These are phyloP conservation scores for Cladophialophora exuberans DNA, from an alignment of 2,329 filamentous ascomycete genomes.

Conservation along the genomic window DNA sequence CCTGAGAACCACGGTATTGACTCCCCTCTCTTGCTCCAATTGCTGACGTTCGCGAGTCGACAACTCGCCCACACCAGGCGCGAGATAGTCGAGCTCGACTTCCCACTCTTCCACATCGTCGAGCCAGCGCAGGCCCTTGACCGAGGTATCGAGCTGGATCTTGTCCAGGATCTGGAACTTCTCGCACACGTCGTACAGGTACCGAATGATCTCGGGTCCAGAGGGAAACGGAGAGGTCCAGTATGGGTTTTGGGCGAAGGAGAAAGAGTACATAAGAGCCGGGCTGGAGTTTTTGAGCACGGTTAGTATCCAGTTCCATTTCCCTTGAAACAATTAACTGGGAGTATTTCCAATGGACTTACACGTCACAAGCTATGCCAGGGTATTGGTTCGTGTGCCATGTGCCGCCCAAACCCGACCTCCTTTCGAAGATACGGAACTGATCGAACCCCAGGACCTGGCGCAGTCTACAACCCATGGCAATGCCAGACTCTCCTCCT, in stretches of 20 bases:
- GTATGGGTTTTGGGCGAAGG: conserved; percentile 56
- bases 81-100: conserved; percentile 54
- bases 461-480: conserved; percentile 62
- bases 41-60: conserved; percentile 51
- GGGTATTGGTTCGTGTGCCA: conserved; percentile 68
- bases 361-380: conserved; percentile 61
- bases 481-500: conserved; percentile 65
- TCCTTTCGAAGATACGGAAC: conserved; percentile 63
- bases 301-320: no score
- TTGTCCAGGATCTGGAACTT: conserved; percentile 58
- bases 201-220: conserved; percentile 55
- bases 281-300: conserved; percentile 43
- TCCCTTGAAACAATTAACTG: no score
- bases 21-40: conserved; percentile 49
- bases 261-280: conserved; percentile 60
- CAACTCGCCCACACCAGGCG: conserved; percentile 59
- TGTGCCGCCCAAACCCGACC: conserved; percentile 63
- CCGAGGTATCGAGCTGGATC: conserved; percentile 61
- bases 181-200: conserved; percentile 58
- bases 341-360: conserved; percentile 22
- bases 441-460: conserved; percentile 61
- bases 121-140: conserved; percentile 57
- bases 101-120: conserved; percentile 60
- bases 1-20: conserved; percentile 52
- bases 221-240: conserved; percentile 56